Evolutionary conservation across 176 grass and related monocot species (phyloP).

Genomic region (Melocanna baccifera): DNA sequence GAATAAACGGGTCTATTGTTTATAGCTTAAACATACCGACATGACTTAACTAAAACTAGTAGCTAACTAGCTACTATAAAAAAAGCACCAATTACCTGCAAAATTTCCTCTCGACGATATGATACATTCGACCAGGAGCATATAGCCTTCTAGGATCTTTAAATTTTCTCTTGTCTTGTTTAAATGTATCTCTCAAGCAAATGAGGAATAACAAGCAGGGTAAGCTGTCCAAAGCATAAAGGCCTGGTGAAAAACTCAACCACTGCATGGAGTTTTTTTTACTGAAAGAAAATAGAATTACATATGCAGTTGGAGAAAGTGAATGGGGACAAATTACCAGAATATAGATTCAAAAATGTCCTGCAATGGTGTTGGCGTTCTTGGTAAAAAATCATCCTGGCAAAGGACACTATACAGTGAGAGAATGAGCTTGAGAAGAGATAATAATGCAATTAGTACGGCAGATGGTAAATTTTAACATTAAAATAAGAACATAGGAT

Average conservation of each 20-base stretch:
- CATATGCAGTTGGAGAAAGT: conserved; percentile 22
- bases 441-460: background rate
- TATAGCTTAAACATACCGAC: background rate
- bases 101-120: conserved; percentile 98
- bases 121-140: conserved; percentile 96
- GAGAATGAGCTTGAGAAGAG: background rate
- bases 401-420: background rate
- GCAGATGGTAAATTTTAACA: conserved; percentile 4
- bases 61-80: background rate
- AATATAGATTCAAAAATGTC: conserved; percentile 94
- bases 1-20: conserved; percentile 14
- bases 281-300: background rate
- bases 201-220: conserved; percentile 88
- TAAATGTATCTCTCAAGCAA: conserved; percentile 98
- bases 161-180: conserved; percentile 85
- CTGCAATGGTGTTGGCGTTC: conserved; percentile 87
- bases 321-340: conserved; percentile 48
- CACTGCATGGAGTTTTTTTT: background rate
- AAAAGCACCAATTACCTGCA: conserved; percentile 56
- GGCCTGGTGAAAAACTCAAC: conserved; percentile 42
- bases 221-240: conserved; percentile 87
- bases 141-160: conserved; percentile 84
- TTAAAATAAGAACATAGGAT: background rate
- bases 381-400: conserved; percentile 99
- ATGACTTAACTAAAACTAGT: background rate